Conservation (phyloP, 192 early-diverging fungal species). For the Entomortierella lignicola region DNA sequence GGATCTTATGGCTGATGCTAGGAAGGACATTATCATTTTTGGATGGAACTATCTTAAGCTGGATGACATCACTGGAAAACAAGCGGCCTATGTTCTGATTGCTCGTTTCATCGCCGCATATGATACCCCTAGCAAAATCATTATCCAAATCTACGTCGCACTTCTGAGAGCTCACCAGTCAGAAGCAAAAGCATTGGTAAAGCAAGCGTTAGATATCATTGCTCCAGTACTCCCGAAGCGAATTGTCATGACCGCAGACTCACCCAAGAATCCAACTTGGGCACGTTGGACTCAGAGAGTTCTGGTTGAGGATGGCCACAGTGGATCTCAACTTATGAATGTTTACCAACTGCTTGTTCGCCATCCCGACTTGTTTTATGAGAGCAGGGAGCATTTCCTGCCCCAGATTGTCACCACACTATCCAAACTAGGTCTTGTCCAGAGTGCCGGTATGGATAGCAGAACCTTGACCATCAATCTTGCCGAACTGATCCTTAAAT, state of each 20-base stretch:
- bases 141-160: conserved; percentile 88
- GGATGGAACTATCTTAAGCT: conserved; percentile 87
- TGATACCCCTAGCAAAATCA: conserved; percentile 91
- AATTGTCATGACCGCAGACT: conserved; percentile 63
- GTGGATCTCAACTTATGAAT: conserved; percentile 87
- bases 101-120: conserved; percentile 93
- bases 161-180: conserved; percentile 90
- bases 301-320: conserved; percentile 94
- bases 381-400: conserved; percentile 89
- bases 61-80: conserved; percentile 96
- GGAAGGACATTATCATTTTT: conserved; percentile 95
- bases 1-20: conserved; percentile 76
- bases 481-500: conserved; percentile 88
- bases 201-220: conserved; percentile 94
- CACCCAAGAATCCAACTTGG: conserved; percentile 79
- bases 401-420: conserved; percentile 89
- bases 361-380: conserved; percentile 91
- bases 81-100: conserved; percentile 94
- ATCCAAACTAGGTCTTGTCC: conserved; percentile 86
- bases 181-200: conserved; percentile 88
- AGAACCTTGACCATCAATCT: conserved; percentile 89
- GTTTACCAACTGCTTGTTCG: conserved; percentile 93
- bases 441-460: conserved; percentile 88
- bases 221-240: conserved; percentile 91
- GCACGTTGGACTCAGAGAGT: conserved; percentile 88